Percentiles rank a stretch among this genome's conserved stretches.
These are phyloP conservation scores for Moesziomyces antarcticus DNA, from an alignment of 1,284 basidiomycete species.

Conservation along the genomic window DNA sequence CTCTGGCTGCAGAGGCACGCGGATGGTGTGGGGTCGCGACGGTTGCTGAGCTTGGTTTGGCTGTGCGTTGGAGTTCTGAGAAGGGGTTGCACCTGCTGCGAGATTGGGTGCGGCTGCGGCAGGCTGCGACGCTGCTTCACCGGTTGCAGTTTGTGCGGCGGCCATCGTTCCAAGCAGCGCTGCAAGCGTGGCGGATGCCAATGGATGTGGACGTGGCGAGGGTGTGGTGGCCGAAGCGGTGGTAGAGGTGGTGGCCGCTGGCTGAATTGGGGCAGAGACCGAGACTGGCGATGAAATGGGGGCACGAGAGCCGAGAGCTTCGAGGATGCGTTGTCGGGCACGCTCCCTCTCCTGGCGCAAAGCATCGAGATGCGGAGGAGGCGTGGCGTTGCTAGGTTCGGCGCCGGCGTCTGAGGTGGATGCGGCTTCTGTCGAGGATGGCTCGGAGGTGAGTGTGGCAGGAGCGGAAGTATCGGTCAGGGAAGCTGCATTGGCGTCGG, in stretches of 20 bases:
- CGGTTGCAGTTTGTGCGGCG: background rate
- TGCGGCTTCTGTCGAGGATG: background rate
- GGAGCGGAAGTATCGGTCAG: too few relatives aligned
- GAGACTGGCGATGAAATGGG: constrained; percentile 1
- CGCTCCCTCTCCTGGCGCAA: constrained; percentile 39
- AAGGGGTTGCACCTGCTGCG: background rate
- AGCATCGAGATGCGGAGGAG: constrained; percentile 40
- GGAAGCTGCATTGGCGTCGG: background rate
- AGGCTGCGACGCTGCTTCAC: background rate
- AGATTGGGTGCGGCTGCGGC: background rate
- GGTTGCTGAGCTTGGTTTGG: constrained; percentile 10
- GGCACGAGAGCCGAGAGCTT: constrained; percentile 15
- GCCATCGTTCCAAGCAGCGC: constrained; percentile 28
- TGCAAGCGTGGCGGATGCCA: constrained; percentile 27
- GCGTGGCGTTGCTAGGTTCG: constrained; percentile 10
- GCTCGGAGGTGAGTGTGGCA: too few relatives aligned
- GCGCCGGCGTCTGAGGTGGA: too few relatives aligned
- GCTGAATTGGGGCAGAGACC: background rate
- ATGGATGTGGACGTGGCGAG: background rate
- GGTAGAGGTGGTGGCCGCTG: background rate
- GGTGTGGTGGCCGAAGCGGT: background rate
- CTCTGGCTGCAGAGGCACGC: constrained; percentile 34
- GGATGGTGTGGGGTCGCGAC: constrained; percentile 16
- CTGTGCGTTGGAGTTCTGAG: background rate
- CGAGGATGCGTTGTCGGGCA: constrained; percentile 41